Conservation (phyloP, 2,329 filamentous ascomycete species). For the Rasamsonia emersonii region DNA sequence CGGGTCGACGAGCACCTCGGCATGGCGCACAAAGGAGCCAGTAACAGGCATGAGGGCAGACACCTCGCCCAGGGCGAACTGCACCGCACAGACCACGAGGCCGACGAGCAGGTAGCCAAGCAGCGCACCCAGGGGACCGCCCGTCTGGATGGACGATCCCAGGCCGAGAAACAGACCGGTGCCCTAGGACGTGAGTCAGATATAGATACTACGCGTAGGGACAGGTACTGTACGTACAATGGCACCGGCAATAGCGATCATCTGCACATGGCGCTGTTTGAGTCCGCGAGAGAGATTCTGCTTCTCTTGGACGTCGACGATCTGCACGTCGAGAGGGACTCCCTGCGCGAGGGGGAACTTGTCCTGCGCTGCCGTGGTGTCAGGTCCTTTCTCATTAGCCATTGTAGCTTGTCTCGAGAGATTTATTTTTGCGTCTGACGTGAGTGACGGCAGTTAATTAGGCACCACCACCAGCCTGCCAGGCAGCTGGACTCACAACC, state of each 20-base stretch:
- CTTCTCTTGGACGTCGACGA: constrained; percentile 35
- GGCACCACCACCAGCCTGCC: too few relatives aligned
- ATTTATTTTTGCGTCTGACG: too few relatives aligned
- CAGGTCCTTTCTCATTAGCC: too few relatives aligned
- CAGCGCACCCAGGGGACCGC: constrained; percentile 44
- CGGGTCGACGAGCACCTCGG: constrained; percentile 49
- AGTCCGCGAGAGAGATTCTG: constrained; percentile 38
- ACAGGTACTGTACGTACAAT: constrained; percentile 22
- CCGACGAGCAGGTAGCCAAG: constrained; percentile 46
- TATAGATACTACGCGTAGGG: too few relatives aligned
- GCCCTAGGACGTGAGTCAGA: too few relatives aligned
- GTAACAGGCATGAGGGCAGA: constrained; percentile 47
- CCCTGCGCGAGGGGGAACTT: too few relatives aligned
- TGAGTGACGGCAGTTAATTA: too few relatives aligned
- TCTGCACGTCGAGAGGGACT: too few relatives aligned
- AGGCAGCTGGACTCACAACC: too few relatives aligned
- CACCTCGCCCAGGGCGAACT: constrained; percentile 50
- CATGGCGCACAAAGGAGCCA: constrained; percentile 44
- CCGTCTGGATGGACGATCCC: constrained; percentile 43
- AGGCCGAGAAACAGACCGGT: constrained; percentile 50
- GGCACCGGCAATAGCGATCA: constrained; percentile 39
- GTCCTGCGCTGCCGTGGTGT: too few relatives aligned
- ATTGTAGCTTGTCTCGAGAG: too few relatives aligned
- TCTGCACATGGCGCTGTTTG: constrained; percentile 36
- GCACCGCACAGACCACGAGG: constrained; percentile 41